Base-by-base conservation (phyloP, 2,329 filamentous ascomycete genomes). In the Polytolypa hystricis region DNA sequence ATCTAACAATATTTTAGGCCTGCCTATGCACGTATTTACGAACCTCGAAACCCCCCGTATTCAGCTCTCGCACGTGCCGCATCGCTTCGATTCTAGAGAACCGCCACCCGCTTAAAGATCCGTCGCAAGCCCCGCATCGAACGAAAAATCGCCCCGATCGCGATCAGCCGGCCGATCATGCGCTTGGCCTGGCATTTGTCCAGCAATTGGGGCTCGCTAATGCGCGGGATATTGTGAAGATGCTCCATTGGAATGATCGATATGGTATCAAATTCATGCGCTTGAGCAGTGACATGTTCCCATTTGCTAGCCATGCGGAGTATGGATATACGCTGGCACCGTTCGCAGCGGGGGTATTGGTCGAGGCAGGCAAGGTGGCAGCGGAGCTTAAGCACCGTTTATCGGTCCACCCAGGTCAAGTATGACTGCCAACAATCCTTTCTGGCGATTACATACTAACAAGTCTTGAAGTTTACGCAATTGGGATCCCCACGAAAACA, bases 231-330 rank as follows among this genome's bases (percentile, higher is more conserved):
- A 75, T 95, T 20, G 63, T 72, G 39, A 93, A 93, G 58, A 84
- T 95, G 75, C 52, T 95, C 6, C 73, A 77, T 1, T 96, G 89
- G 89, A 95, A 96, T 52, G 80, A 93, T 45, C 82, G 77, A 47
- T 95, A 89, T 46, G 79, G 81, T 26, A 96, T 96, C 60, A 87
- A 78, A 47, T 95, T 96, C 56, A 76, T 96, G 74, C 76, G 89
- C 1, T 67, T 96, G 14, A 93, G 84, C 47, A 93, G 84, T 37
- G 89, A 95, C 49, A 95, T 95, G 83, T 96, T 96, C 46, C 89
- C 89, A 0, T 95, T 95, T 56, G 89, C 89, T 2, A 93, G 84
- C 45, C 89, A 96, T 51, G 71, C 74, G 16, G 81, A 84, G 43
- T 81, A 93, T 46, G 89, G 87, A 0, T 96, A 96, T 58, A 81